Base-by-base conservation (phyloP, 1,284 basidiomycete genomes). In the Kalmanozyma brasiliensis region DNA sequence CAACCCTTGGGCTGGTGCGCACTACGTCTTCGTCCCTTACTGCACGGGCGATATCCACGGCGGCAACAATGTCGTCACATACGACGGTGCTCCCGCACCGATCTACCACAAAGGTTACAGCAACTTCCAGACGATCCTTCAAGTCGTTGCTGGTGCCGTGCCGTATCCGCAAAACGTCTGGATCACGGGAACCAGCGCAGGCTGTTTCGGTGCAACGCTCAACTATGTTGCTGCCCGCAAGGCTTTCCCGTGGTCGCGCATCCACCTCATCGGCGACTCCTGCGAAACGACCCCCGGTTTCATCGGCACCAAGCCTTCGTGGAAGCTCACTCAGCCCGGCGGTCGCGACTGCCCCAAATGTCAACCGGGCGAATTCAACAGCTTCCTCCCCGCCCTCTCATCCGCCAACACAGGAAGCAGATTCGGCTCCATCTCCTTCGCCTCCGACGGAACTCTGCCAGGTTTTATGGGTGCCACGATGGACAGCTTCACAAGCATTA, bases 11-110 rank as follows among this genome's bases (percentile, higher is more conserved):
- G 20, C 38, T 22, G 42, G 41, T 6, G 32, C 63, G 3, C 45
- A 55, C 43, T 48, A 42, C 19, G 47, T 60, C 33, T 65, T 59
- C 19, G 51, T 65, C n/a, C 63, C 56, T 8, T 65, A 65, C 34
- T 65, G 63, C 43, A 65, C 63, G 0, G 63, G 47, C 7, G 63
- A 65, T 26, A 23, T 65, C 19, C 63, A 65, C 20, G 56, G 34
- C 9, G 62, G 55, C 17, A 35, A 58, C 44, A 40, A 45, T 11
- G 38, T 60, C 20, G 14, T 51, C 16, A 66, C 56, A 1, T 66
- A 66, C 33, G 20, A 47, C 5, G 44, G 38, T 22, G 63, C 63
- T 1, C 56, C 56, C 1, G 37, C 32, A 16, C 47, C 63, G 3
- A 60, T 66, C 38, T 11, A 66, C n/a, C 63, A 66, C 56, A 59